Evolutionary conservation across 768 basidiomycete species (phyloP), one percentile per base, ranked within the genome.

Genomic region (Neoboletus subvelutipes): DNA sequence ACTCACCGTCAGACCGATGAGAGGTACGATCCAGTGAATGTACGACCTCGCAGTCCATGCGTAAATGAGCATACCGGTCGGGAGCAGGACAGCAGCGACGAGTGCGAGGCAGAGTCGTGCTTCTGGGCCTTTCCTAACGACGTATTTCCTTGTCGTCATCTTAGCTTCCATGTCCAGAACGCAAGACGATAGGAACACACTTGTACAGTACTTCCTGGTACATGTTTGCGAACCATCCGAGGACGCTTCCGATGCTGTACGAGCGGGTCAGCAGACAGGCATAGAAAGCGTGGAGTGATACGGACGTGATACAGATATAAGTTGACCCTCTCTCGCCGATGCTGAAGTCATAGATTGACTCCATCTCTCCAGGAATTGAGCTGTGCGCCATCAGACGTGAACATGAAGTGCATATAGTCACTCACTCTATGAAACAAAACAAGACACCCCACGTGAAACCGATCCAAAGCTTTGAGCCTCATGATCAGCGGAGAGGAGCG

Each of bases 371-470:
- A 9, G 79, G 71, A 46, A 87, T 77, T 0, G 85, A 85, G 51
- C 85, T 84, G 62, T 6, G 9, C 12, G 15, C 3, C 2, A 5
- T 71, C 50, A 58, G 40, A 52, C 37, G 26, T 43, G 49, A 47
- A 31, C 4, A 17, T 20, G 26, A 26, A 5, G 31, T 29, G 43
- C 37, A 34, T 41, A 56, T n/a, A 26, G 12, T 10, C 45, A 50
- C 74, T 33, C 63, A 86, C 84, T 83, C 82, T 31, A 89, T 76
- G 66, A 91, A 73, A 52, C 83, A 84, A 64, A 82, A 93, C 22
- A 86, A 68, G 6, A 90, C 81, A 0, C 90, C 90, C 90, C 90
- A 93, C 0, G 81, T 79, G 56, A 92, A 84, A 50, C 85, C 84
- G 31, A 85, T 73, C 87, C 86, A 87, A n/a, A 87, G 65, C 85